Conservation (phyloP, 2,329 filamentous ascomycete species). For the Malbranchea cinnamomea region DNA sequence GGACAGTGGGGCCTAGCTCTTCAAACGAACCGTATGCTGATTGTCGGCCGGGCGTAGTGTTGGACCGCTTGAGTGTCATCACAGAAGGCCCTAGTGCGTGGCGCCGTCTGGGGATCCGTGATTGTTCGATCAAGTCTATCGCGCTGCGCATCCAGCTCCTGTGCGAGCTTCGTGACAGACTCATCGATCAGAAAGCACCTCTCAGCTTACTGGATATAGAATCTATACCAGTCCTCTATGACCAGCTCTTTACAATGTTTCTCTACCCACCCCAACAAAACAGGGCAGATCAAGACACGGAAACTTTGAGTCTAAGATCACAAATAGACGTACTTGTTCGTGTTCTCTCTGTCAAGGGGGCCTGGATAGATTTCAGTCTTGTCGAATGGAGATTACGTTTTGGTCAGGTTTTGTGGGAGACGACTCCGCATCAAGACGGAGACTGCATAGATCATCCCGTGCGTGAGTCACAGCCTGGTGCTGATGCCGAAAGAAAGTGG, state of each 20-base stretch:
- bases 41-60: constrained; percentile 20
- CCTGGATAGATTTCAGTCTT: constrained; percentile 34
- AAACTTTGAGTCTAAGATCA: constrained; percentile 23
- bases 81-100: constrained; percentile 24
- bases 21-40: constrained; percentile 22
- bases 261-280: constrained; percentile 22
- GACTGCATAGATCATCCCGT: constrained; percentile 15
- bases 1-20: too few relatives aligned
- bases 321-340: constrained; percentile 32
- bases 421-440: constrained; percentile 20
- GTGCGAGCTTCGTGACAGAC: constrained; percentile 20
- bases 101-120: constrained; percentile 28
- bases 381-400: constrained; percentile 32
- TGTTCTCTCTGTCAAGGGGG: constrained; percentile 27
- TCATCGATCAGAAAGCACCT: constrained; percentile 16
- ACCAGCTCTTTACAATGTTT: constrained; percentile 23
- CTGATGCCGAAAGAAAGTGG: constrained; percentile 34
- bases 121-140: constrained; percentile 20
- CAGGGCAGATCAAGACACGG: constrained; percentile 11
- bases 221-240: constrained; percentile 18
- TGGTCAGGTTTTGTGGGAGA: constrained; percentile 32
- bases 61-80: constrained; percentile 23
- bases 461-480: constrained; percentile 14
- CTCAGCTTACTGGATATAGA: constrained; percentile 24
- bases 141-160: constrained; percentile 22